Conservation (phyloP, 805 yeast species). For the Candida xiaguanensis region DNA sequence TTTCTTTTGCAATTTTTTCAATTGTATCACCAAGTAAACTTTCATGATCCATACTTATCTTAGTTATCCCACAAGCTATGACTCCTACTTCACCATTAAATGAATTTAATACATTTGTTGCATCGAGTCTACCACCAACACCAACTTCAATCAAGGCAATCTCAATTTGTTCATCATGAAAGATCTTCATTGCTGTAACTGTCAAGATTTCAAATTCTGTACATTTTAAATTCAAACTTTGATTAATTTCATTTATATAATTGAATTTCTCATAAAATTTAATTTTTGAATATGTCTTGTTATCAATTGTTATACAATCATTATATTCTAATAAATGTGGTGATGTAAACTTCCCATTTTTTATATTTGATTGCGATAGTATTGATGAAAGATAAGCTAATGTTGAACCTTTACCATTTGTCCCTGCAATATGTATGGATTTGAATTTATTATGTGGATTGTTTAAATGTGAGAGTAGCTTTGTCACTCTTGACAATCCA, state of each 20-base stretch:
- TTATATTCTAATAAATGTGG: constrained; percentile 76
- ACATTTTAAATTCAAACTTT: constrained; percentile 48
- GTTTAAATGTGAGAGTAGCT: constrained; percentile 44
- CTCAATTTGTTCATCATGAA: constrained; percentile 54
- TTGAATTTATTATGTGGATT: constrained; percentile 64
- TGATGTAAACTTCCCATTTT: constrained; percentile 80
- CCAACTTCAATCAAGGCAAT: constrained; percentile 93
- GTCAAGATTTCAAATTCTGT: constrained; percentile 88
- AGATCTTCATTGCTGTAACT: constrained; percentile 78
- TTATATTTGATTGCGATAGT: constrained; percentile 44
- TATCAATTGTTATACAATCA: constrained; percentile 72
- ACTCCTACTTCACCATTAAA: constrained; percentile 23
- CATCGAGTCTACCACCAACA: constrained; percentile 83
- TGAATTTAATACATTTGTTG: constrained; percentile 69
- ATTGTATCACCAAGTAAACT: constrained; percentile 66
- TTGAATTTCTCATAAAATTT: constrained; percentile 39
- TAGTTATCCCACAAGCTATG: constrained; percentile 70
- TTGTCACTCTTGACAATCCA: constrained; percentile 31
- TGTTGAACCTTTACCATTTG: constrained; percentile 95
- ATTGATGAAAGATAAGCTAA: constrained; percentile 75
- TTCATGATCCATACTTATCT: constrained; percentile 86
- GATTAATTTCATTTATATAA: constrained; percentile 23
- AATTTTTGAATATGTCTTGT: constrained; percentile 45
- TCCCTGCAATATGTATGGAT: constrained; percentile 91
- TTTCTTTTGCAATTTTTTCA: constrained; percentile 64